A percentile compares a stretch with the other conserved stretches of the same genome.
These are phyloP conservation scores for Annulohypoxylon maeteangense DNA, from an alignment of 495 filamentous ascomycete genomes.

Conservation along the genomic window DNA sequence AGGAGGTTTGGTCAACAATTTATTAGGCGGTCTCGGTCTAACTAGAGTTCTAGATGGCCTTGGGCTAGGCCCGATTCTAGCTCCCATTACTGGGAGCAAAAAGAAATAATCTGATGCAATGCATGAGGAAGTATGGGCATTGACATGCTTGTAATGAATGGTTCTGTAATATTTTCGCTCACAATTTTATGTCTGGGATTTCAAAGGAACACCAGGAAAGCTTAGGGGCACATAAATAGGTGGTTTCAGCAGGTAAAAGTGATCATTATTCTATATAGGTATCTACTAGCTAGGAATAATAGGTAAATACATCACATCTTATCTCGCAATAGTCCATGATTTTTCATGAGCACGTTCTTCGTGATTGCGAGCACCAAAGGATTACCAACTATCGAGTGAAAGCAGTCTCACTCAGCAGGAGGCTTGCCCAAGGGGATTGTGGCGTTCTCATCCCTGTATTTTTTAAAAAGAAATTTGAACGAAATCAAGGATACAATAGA, in stretches of 20 bases:
- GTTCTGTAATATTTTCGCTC: not conserved
- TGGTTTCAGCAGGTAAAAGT: conserved; percentile 17
- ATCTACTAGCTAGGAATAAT: not conserved
- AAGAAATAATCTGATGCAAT: conserved; percentile 47
- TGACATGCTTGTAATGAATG: not conserved
- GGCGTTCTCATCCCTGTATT: conserved; percentile 2
- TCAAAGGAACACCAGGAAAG: not conserved
- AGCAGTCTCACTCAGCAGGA: too few species aligned
- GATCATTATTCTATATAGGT: not conserved
- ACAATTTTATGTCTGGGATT: not conserved
- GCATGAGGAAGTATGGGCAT: not conserved
- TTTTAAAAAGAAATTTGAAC: not conserved
- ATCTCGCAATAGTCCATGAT: conserved; percentile 1
- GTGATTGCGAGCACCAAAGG: not conserved
- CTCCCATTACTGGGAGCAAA: conserved; percentile 62
- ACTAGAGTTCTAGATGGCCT: conserved; percentile 79
- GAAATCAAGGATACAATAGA: conserved; percentile 2
- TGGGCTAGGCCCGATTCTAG: conserved; percentile 71
- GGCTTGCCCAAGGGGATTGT: not conserved
- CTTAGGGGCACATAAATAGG: conserved; percentile 7
- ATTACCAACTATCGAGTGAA: too few species aligned
- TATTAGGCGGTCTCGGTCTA: conserved; percentile 83
- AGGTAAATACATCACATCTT: conserved; percentile 3
- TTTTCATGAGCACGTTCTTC: not conserved
- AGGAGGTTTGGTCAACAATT: conserved; percentile 78